Percentiles rank a stretch among this genome's conserved stretches.
Evolutionary conservation across 179 eudicot species (phyloP).

Genomic region (Heliamphora pulchella): DNA sequence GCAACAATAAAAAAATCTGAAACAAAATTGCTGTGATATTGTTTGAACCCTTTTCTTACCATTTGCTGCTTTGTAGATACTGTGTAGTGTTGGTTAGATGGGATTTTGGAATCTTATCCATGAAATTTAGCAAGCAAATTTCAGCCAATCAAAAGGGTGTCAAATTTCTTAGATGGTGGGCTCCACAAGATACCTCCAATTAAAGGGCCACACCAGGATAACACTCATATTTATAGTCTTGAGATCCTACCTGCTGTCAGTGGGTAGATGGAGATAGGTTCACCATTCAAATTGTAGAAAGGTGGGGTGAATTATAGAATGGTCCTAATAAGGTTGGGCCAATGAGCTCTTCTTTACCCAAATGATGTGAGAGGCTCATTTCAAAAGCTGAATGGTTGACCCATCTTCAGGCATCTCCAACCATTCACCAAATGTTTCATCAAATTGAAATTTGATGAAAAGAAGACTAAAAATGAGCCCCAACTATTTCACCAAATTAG

Average conservation of each 20-base stretch:
- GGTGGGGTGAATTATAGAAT: neutral
- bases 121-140: conserved; percentile 37
- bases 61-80: neutral
- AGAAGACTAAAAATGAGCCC: no score
- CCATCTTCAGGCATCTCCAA: no score
- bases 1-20: neutral
- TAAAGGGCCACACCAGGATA: neutral
- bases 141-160: conserved; percentile 36
- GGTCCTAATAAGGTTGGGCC: neutral
- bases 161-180: conserved; percentile 19
- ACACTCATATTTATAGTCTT: neutral
- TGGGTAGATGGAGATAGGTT: no score
- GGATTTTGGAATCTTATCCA: conserved; percentile 40
- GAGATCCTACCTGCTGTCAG: neutral
- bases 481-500: no score
- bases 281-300: no score
- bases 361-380: no score
- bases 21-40: neutral
- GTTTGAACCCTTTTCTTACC: neutral
- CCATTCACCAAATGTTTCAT: no score
- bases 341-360: no score
- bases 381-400: no score
- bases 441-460: no score
- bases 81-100: conserved; percentile 5
- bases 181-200: conserved; percentile 8